These are phyloP conservation scores for Claviceps spartinae DNA, from an alignment of 2,329 filamentous ascomycete genomes.

Conservation along the genomic window DNA sequence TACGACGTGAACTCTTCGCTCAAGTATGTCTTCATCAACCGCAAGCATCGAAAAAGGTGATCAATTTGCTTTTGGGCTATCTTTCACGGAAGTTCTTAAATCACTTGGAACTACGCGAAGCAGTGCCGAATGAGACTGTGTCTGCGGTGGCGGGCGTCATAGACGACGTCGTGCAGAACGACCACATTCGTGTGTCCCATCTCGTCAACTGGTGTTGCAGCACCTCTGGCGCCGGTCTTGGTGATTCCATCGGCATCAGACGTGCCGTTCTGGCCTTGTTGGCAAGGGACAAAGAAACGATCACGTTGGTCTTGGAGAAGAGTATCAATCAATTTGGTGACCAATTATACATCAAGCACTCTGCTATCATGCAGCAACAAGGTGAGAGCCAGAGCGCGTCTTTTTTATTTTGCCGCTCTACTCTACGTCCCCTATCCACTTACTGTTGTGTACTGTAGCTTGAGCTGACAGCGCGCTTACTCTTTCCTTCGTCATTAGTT, in stretches of 20 bases:
- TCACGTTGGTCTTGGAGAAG: conserved; percentile 50
- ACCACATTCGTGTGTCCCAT: conserved; percentile 34
- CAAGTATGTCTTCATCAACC: conserved; percentile 17
- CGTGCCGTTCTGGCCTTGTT: conserved; percentile 50
- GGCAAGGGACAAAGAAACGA: conserved; percentile 33
- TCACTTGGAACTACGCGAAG: conserved; percentile 18
- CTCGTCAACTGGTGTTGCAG: conserved; percentile 52
- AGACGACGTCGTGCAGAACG: conserved; percentile 30
- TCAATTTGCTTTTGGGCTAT: conserved; percentile 20
- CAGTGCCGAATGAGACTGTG: conserved; percentile 25
- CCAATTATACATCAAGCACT: conserved; percentile 73
- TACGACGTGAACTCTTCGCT: conserved; percentile 13
- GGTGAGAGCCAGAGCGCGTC: conserved; percentile 30
- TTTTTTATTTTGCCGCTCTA: background rate
- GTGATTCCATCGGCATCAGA: conserved; percentile 50
- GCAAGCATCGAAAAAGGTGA: conserved; percentile 14
- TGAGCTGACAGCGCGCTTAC: conserved; percentile 13
- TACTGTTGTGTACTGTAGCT: background rate
- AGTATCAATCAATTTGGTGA: conserved; percentile 67
- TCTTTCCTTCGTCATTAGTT: conserved; percentile 32
- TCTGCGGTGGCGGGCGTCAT: conserved; percentile 47
- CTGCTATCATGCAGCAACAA: conserved; percentile 78
- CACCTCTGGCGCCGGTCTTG: conserved; percentile 50
- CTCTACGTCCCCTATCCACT: background rate
- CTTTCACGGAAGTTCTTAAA: conserved; percentile 33